Evolutionary conservation across 352 stramenopile genomes (phyloP).

Genomic region (Globisporangium paddicum): DNA sequence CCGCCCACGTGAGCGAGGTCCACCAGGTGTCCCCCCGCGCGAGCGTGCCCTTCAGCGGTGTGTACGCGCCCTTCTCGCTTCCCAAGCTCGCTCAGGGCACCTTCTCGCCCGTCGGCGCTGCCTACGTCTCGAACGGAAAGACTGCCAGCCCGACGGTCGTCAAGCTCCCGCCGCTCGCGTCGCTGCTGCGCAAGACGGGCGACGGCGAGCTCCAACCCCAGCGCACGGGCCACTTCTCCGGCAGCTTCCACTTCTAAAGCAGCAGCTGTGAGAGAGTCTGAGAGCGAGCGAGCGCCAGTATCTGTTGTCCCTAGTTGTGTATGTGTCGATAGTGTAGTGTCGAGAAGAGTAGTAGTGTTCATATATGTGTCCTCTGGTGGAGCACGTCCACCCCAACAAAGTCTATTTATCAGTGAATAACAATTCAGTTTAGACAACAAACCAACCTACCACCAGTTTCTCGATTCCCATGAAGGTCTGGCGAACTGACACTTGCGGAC

Average conservation of each 20-base stretch:
- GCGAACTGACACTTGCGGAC: too few species aligned
- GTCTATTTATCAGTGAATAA: conserved; percentile 9
- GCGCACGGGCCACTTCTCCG: conserved; percentile 16
- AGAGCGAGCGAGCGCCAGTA: not conserved
- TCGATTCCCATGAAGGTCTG: not conserved
- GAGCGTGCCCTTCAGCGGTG: conserved; percentile 6
- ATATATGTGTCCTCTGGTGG: conserved; percentile 7
- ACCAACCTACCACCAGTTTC: not conserved
- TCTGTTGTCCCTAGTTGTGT: not conserved
- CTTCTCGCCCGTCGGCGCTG: conserved; percentile 1
- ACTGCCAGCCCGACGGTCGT: conserved; percentile 24
- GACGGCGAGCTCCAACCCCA: conserved; percentile 15
- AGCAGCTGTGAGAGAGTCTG: not conserved
- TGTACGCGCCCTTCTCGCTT: conserved; percentile 11
- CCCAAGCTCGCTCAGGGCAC: not conserved
- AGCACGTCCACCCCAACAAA: not conserved
- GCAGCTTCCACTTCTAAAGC: conserved; percentile 16
- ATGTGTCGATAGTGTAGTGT: conserved; percentile 3
- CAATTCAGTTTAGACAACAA: conserved; percentile 12
- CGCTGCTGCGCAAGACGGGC: conserved; percentile 37
- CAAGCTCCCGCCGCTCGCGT: conserved; percentile 56
- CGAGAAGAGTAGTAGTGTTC: conserved; percentile 1
- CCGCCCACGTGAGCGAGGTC: conserved; percentile 5
- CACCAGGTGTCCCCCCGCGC: conserved; percentile 2
- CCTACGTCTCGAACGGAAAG: conserved; percentile 12